Base-by-base conservation (phyloP, 169 alveolate genomes). In the Cryptosporidium tyzzeri region DNA sequence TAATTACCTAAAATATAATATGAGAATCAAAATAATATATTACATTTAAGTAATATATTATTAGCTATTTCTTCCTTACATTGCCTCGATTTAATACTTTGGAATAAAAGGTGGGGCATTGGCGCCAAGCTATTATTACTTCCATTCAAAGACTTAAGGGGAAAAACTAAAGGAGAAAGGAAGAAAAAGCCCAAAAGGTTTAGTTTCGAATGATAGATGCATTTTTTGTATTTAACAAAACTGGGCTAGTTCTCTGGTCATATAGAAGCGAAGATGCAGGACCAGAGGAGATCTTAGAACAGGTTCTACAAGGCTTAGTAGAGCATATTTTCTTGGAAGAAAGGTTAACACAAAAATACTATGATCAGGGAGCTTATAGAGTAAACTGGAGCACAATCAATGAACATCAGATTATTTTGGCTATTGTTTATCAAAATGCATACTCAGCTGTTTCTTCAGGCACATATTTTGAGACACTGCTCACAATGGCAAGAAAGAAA, bases 211-310 rank as follows among this genome's bases (percentile, higher is more conserved):
- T 80, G 89, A 80, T 80, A 62, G 89, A 80, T 44, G 74, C 65
- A 62, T 62, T 80, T 53, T 80, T 80, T 67, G 70, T 80, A 14
- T 80, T 80, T 39, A 80, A 80, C 26, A 80, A 80, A 48, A 21
- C 55, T 23, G 89, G 89, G 44, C 33, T 80, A 44, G 44, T 80
- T 62, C 75, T 80, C 39, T 80, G 89, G 89, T 80, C 89, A 14
- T 80, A 62, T 59, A 14, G 41, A 39, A 41, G 44, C 18, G 67
- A 35, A 4, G 75, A 80, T 41, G 89, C 73, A 18, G 70, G 48
- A 0, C 48, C 69, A 39, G 16, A 21, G n/a, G 53, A 31, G 7
- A 12, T 50, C 2, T 16, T 45, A 16, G 31, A 37, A 12, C 26
- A 62, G 16, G 75, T 80, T 21, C 33, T 80, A 12, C 61, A 62